Percentiles rank a stretch among this genome's conserved stretches.
Evolutionary conservation across 2,329 filamentous ascomycete genomes (phyloP).

Genomic region (Periconia macrospinosa): DNA sequence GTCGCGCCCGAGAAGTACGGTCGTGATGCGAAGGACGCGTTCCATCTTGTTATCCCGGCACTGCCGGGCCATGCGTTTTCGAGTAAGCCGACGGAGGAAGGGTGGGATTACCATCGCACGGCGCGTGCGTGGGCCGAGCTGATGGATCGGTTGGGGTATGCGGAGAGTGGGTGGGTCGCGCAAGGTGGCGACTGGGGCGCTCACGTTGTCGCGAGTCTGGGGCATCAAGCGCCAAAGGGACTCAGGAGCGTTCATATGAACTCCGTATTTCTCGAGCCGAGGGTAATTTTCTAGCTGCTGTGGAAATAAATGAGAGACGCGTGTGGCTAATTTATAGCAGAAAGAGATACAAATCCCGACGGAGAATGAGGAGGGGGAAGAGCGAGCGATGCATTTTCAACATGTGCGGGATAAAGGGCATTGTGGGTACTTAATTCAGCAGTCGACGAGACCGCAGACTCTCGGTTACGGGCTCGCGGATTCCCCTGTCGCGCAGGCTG

Average conservation of each 20-base stretch:
- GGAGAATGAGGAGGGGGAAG: slow-evolving; percentile 6
- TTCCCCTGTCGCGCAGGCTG: slow-evolving; percentile 67
- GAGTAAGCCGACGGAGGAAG: slow-evolving; percentile 49
- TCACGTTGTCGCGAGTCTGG: slow-evolving; percentile 27
- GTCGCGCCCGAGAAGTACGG: slow-evolving; percentile 22
- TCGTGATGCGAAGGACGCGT: slow-evolving; percentile 44
- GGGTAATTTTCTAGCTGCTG: slow-evolving; percentile 6
- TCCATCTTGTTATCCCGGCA: slow-evolving; percentile 54
- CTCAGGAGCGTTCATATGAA: slow-evolving; percentile 15
- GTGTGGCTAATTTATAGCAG: slow-evolving; percentile 5
- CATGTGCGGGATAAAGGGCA: slow-evolving; percentile 45
- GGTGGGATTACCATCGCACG: slow-evolving; percentile 60
- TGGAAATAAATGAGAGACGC: not conserved
- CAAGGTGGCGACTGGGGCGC: slow-evolving; percentile 16
- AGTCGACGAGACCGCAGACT: slow-evolving; percentile 70
- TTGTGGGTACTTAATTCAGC: slow-evolving; percentile 58
- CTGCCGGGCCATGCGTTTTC: slow-evolving; percentile 57
- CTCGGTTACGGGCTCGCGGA: slow-evolving; percentile 69
- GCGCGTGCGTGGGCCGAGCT: slow-evolving; percentile 65
- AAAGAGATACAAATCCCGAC: slow-evolving; percentile 12
- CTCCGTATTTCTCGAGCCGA: slow-evolving; percentile 12
- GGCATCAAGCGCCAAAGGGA: slow-evolving; percentile 12
- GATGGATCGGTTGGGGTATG: slow-evolving; percentile 67
- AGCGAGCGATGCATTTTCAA: slow-evolving; percentile 39
- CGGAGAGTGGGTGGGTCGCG: slow-evolving; percentile 44